These are phyloP conservation scores for Zymoseptoria crescenta DNA, from an alignment of 2,329 filamentous ascomycete species.

Conservation along the genomic window DNA sequence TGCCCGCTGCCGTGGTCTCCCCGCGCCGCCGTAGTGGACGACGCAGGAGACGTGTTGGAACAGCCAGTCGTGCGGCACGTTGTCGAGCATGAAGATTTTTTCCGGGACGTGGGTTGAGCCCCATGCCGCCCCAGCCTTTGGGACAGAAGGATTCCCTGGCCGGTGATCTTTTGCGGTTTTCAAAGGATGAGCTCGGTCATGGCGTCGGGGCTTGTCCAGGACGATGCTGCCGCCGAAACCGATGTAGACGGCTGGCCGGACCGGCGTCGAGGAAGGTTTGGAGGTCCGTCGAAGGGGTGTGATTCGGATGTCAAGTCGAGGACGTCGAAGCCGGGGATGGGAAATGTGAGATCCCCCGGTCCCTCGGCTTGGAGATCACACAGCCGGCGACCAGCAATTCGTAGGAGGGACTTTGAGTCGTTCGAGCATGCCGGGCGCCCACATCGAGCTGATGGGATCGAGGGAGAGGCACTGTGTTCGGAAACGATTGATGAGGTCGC, in stretches of 20 bases:
- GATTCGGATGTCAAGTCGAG: conserved; percentile 60
- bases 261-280: conserved; percentile 60
- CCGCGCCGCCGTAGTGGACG: conserved; percentile 51
- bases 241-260: conserved; percentile 68
- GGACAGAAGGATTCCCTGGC: conserved; percentile 47
- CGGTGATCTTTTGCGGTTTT: conserved; percentile 53
- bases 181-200: conserved; percentile 66
- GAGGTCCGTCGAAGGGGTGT: conserved; percentile 58
- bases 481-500: conserved; percentile 86
- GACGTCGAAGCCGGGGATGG: conserved; percentile 70
- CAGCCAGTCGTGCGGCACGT: conserved; percentile 51
- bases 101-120: conserved; percentile 32
- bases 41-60: conserved; percentile 47
- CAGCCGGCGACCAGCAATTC: conserved; percentile 80
- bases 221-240: conserved; percentile 81
- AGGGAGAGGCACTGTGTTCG: conserved; percentile 66
- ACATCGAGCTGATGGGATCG: conserved; percentile 69
- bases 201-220: conserved; percentile 63
- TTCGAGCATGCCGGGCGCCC: conserved; percentile 71
- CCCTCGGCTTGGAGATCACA: conserved; percentile 71
- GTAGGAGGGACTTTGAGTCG: conserved; percentile 74
- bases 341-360: conserved; percentile 67
- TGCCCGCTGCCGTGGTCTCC: conserved; percentile 48
- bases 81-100: conserved; percentile 44
- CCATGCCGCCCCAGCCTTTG: conserved; percentile 47